Evolutionary conservation across 495 filamentous ascomycete genomes (phyloP), one percentile per base, ranked within the genome.

Genomic region (Chaetomidium leptoderma): DNA sequence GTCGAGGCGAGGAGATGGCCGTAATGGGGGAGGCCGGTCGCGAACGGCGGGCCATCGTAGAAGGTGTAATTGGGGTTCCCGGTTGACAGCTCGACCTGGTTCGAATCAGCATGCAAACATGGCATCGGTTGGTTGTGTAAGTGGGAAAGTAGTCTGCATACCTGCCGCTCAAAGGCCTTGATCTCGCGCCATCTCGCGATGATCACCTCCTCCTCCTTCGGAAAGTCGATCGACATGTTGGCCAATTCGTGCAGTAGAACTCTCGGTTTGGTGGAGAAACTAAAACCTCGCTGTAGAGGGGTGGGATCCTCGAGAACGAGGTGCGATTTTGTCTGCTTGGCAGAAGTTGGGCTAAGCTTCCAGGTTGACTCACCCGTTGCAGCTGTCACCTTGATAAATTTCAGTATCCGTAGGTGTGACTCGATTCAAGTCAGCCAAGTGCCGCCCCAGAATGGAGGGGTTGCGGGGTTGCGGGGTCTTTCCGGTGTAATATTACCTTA

Each of bases 1-100:
- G 93, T 97, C 23, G 92, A 96, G 19, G 92, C 89, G 57, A 98
- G 84, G 39, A 98, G 77, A 74, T 97, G 93, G 65, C 92, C 95
- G 72, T 97, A 98, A 74, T 97, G 95, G 29, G 93, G 95, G 16
- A 95, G 96, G 70, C 80, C 68, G 16, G 68, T 71, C 71, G 53
- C 78, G 69, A 66, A 80, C 71, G 80, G 80, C 16, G 82, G 83
- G n/a, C 85, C 85, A 78, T 88, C 85, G 71, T 91, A 92, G 70
- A 92, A 91, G 17, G 83, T 90, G 69, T 92, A 97, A 37, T 83
- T 87, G 53, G 83, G 76, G 48, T 83, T 81, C 53, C 83, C 89
- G 67, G 85, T 76, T 2, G 73, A 80, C 16, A 80, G 67, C 62
- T 79, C 71, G 45, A 79, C 65, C 67, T 74, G 47, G 3, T 17